Percentiles rank a stretch among this genome's conserved stretches.
Evolutionary conservation across 2,329 filamentous ascomycete species (phyloP).

Genomic region (Achaetomium macrosporum): DNA sequence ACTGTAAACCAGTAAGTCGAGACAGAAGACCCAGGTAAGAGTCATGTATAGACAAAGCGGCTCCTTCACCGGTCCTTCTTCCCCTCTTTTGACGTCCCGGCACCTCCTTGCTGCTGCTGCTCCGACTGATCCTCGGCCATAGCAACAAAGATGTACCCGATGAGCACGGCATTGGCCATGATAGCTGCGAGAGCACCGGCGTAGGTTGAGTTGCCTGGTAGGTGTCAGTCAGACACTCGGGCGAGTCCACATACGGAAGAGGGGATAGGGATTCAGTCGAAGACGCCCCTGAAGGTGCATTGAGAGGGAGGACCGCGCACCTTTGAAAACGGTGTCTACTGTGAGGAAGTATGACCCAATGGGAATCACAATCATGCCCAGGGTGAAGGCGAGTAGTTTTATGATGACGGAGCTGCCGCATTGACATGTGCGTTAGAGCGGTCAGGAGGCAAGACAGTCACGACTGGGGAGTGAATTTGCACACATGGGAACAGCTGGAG

Average conservation of each 20-base stretch:
- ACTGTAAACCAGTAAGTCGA: no score
- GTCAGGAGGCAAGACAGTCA: neutral
- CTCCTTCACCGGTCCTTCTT: slow-evolving; percentile 45
- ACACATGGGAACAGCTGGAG: slow-evolving; percentile 77
- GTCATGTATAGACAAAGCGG: neutral
- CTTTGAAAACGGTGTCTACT: slow-evolving; percentile 68
- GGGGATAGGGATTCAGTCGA: neutral
- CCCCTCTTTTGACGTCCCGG: slow-evolving; percentile 10
- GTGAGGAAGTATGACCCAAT: slow-evolving; percentile 86
- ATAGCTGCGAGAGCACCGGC: slow-evolving; percentile 81
- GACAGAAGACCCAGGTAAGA: neutral
- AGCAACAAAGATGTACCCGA: slow-evolving; percentile 86
- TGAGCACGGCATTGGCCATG: slow-evolving; percentile 83
- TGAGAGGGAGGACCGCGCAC: slow-evolving; percentile 40
- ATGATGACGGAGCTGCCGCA: slow-evolving; percentile 66
- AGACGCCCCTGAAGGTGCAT: neutral
- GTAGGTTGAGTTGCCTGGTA: slow-evolving; percentile 71
- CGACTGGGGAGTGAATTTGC: slow-evolving; percentile 31
- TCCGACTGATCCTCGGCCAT: slow-evolving; percentile 74
- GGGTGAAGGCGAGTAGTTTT: slow-evolving; percentile 84
- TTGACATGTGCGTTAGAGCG: neutral
- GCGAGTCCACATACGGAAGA: neutral
- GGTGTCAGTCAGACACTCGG: neutral
- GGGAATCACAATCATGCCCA: slow-evolving; percentile 83
- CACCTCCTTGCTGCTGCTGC: slow-evolving; percentile 37